Conservation (phyloP, 2,329 filamentous ascomycete species). For the Verticillium alfalfae region DNA sequence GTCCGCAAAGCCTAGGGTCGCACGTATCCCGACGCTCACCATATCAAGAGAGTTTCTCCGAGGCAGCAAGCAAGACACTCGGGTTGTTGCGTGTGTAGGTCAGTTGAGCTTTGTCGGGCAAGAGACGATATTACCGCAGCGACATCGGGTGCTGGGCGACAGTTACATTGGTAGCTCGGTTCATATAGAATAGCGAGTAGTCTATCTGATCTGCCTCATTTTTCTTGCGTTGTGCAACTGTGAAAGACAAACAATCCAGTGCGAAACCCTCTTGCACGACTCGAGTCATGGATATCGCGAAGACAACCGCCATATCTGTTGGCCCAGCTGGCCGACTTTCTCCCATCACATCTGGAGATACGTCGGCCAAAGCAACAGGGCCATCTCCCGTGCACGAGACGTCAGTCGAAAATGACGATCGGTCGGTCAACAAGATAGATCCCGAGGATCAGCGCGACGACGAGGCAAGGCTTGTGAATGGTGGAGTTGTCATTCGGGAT, state of each 20-base stretch:
- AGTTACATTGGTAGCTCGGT: not conserved
- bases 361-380: not conserved
- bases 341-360: not conserved
- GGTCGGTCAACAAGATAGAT: not conserved
- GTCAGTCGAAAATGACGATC: not conserved
- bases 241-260: not conserved
- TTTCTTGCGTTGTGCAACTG: not conserved
- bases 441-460: not conserved
- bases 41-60: not conserved
- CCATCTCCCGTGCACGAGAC: not conserved
- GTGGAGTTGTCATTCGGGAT: conserved; percentile 1
- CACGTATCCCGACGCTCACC: not conserved
- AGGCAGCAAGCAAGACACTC: not conserved
- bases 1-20: not conserved
- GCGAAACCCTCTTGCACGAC: not conserved
- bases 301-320: not conserved
- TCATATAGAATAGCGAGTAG: not conserved
- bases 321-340: not conserved
- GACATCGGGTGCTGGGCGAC: not conserved
- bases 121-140: not conserved
- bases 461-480: conserved; percentile 5
- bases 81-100: not conserved
- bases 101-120: not conserved
- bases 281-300: not conserved
- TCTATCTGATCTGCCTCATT: not conserved